Evolutionary conservation across 208 protist species (phyloP), one percentile per base, ranked within the genome.

Genomic region (Tetramitus jugosus): DNA sequence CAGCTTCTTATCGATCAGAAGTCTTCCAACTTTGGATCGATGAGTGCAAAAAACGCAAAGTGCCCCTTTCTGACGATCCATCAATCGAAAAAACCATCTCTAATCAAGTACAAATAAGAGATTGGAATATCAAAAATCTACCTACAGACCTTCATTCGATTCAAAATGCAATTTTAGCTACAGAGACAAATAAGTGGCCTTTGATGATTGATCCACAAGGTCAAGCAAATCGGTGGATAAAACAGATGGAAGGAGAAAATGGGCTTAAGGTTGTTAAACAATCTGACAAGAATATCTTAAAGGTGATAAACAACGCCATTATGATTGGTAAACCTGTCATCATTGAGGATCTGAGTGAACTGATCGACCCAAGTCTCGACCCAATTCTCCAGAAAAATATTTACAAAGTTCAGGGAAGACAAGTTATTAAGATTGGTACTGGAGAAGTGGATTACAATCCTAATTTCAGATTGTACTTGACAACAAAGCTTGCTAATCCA

Each of bases 161-260:
- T 2, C 94, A 97, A 81, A 98, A 97, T 80, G 95, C 92, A 43
- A 96, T 97, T 82, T 87, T 96, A 29, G 92, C 93, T 17, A 82
- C 87, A 10, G 82, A 82, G 37, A 61, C 67, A 8, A 87, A 89
- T 3, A 87, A 92, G 64, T 97, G 92, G 92, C 94, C 94, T 49
- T 88, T 96, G 37, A 89, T 96, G 83, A 96, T 97, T 83, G 94
- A 97, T 80, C 94, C 94, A 39, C 93, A 97, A 83, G 92, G 94
- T 80, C 94, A 96, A 84, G 94, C 92, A 35, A 86, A 94, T n/a
- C 90, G 91, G 83, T 97, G 94, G 94, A 89, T 97, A 46, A 81
- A 88, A 77, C 84, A 91, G 80, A 94, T 90, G 68, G 92, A 96
- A 85, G 86, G 90, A 33, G 88, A 88, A 26, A 87, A 93, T 80